Conservation (phyloP, 1,284 basidiomycete genomes). For the Spongiforma sp. region DNA sequence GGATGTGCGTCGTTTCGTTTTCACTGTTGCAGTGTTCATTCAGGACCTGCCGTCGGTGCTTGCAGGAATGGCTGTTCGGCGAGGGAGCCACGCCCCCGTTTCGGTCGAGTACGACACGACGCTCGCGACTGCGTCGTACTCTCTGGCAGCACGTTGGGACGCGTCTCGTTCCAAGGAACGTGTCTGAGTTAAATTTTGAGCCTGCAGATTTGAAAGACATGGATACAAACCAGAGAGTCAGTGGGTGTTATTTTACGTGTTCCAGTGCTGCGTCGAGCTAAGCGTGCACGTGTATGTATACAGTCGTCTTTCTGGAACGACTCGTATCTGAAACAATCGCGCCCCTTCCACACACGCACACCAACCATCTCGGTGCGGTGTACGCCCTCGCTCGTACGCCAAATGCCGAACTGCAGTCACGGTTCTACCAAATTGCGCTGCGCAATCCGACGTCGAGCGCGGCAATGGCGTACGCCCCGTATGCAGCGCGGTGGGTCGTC, state of each 20-base stretch:
- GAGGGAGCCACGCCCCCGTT: conserved; percentile 82
- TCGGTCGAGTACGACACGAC: conserved; percentile 84
- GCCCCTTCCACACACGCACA: conserved; percentile 59
- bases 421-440: conserved; percentile 73
- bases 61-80: conserved; percentile 86
- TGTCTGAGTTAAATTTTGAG: conserved; percentile 56
- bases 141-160: conserved; percentile 83
- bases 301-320: conserved; percentile 79
- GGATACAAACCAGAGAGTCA: conserved; percentile 70
- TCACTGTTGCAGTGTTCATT: neutral
- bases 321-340: conserved; percentile 60
- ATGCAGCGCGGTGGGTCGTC: conserved; percentile 73
- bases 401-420: conserved; percentile 75
- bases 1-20: conserved; percentile 56
- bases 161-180: conserved; percentile 58
- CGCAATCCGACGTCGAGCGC: conserved; percentile 52
- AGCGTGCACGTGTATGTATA: neutral
- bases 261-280: no score
- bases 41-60: no score
- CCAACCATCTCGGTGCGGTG: conserved; percentile 57
- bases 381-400: conserved; percentile 59
- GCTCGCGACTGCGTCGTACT: conserved; percentile 74
- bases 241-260: neutral
- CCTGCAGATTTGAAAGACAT: conserved; percentile 60
- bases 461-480: conserved; percentile 52